Evolutionary conservation across 768 basidiomycete species (phyloP).

Genomic region (Mycena crocata): DNA sequence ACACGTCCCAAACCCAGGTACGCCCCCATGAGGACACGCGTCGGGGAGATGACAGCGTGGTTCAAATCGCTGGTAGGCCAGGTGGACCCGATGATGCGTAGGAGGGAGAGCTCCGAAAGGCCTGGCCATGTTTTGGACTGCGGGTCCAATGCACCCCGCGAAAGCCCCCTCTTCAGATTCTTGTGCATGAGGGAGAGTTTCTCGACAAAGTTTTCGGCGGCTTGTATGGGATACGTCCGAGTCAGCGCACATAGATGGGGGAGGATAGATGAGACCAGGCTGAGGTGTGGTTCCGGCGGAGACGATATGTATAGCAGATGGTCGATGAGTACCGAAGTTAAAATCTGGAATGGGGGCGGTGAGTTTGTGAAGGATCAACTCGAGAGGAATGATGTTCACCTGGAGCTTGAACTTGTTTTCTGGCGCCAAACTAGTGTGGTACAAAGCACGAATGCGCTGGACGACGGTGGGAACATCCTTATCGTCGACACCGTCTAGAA

Average conservation of each 20-base stretch:
- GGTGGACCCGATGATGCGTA: slow-evolving; percentile 81
- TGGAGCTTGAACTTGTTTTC: slow-evolving; percentile 95
- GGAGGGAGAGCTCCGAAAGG: slow-evolving; percentile 80
- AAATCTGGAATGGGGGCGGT: slow-evolving; percentile 56
- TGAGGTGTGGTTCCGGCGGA: slow-evolving; percentile 69
- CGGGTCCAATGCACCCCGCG: slow-evolving; percentile 68
- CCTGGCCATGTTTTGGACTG: slow-evolving; percentile 91
- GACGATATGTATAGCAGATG: slow-evolving; percentile 84
- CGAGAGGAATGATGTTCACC: slow-evolving; percentile 55
- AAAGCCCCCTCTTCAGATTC: slow-evolving; percentile 87
- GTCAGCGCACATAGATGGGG: slow-evolving; percentile 86
- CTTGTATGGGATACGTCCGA: slow-evolving; percentile 82
- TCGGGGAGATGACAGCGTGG: slow-evolving; percentile 88
- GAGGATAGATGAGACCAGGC: slow-evolving; percentile 71
- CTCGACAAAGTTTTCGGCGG: slow-evolving; percentile 81
- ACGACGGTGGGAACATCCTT: slow-evolving; percentile 83
- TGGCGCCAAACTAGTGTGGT: slow-evolving; percentile 92
- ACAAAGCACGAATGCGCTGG: slow-evolving; percentile 89
- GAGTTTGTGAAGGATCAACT: background rate
- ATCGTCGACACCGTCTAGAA: slow-evolving; percentile 77
- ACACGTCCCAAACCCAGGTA: slow-evolving; percentile 90
- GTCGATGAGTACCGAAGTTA: slow-evolving; percentile 86
- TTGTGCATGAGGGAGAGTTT: slow-evolving; percentile 94
- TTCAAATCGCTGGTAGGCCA: slow-evolving; percentile 98
- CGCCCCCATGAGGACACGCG: slow-evolving; percentile 89